Base-by-base conservation (phyloP, 2,329 filamentous ascomycete species). In the Colletotrichum salicis region DNA sequence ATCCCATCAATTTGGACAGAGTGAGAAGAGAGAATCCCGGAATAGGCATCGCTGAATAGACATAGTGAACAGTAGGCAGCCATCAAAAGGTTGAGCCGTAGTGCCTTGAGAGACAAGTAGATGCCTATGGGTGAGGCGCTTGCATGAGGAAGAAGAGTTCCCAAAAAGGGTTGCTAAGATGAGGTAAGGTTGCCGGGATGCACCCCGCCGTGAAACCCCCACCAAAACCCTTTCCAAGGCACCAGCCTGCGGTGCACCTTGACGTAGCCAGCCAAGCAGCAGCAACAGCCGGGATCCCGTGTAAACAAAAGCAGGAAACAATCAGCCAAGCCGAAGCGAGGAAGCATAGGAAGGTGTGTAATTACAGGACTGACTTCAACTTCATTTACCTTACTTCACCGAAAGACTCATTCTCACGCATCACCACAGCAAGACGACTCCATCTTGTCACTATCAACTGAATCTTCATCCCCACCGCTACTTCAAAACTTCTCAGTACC, bases 161-260 rank as follows among this genome's bases (percentile, higher is more conserved):
- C 22, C 52, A 19, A 29, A 48, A 41, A n/a, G 79, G 59, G 81
- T 81, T 55, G 19, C 22, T 27, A 35, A 57, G 63, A 63, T 68
- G 64, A 71, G 56, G 57, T 68, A 71, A 68, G 56, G 58, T 45
- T 66, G 56, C 57, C 29, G 56, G 51, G 64, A 54, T 67, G 37
- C 45, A 61, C 63, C 62, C 67, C 67, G 62, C 67, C 67, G n/a
- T 27, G 48, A 71, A 58, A 71, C 37, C 52, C 64, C 68, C 48
- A 68, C 64, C 58, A 58, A 52, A 58, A 22, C 37, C 24, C 24
- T 64, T 71, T 71, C 64, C 64, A 67, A 71, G 68, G 68, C 68
- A 71, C 27, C 67, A 70, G 33, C 62, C 55, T 56, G 37, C 31
- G 35, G 35, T 52, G 52, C 37, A 55, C 33, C 58, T 67, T 67